Conservation (phyloP, 2,329 filamentous ascomycete species). For the Colletotrichum eremochloae region DNA sequence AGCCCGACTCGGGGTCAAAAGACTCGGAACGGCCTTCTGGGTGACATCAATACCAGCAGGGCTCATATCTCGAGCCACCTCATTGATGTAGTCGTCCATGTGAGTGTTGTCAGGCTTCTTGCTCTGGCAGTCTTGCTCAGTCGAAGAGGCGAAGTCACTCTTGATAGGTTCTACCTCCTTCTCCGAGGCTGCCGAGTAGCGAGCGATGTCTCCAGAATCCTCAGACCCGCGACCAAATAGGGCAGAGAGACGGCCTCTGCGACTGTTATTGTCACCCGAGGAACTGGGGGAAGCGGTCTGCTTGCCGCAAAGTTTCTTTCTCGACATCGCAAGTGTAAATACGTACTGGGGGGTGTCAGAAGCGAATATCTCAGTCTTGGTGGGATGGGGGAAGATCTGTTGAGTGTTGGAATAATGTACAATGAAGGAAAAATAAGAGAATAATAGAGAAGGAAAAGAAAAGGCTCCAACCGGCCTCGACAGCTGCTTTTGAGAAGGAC, state of each 20-base stretch:
- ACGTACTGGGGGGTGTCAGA: background rate
- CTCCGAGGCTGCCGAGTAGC: background rate
- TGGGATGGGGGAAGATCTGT: background rate
- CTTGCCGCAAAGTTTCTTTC: slow-evolving; percentile 1
- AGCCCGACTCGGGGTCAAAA: background rate
- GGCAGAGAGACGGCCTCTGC: slow-evolving; percentile 19
- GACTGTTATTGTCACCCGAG: background rate
- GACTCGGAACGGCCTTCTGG: background rate
- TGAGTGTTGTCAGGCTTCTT: background rate
- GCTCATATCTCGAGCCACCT: background rate
- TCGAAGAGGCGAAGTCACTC: background rate
- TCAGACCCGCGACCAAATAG: slow-evolving; percentile 17
- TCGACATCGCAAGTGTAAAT: slow-evolving; percentile 15
- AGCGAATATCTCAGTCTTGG: background rate
- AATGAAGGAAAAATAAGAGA: background rate
- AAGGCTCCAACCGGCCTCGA: background rate
- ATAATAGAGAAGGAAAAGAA: background rate
- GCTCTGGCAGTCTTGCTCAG: background rate
- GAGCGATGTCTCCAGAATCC: background rate
- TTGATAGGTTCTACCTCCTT: background rate
- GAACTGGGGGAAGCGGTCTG: background rate
- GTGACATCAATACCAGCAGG: background rate
- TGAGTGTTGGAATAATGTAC: slow-evolving; percentile 1
- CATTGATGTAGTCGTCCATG: background rate
- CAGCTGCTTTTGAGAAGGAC: background rate